Evolutionary conservation across 495 filamentous ascomycete genomes (phyloP).

Genomic region (Xylaria curta): DNA sequence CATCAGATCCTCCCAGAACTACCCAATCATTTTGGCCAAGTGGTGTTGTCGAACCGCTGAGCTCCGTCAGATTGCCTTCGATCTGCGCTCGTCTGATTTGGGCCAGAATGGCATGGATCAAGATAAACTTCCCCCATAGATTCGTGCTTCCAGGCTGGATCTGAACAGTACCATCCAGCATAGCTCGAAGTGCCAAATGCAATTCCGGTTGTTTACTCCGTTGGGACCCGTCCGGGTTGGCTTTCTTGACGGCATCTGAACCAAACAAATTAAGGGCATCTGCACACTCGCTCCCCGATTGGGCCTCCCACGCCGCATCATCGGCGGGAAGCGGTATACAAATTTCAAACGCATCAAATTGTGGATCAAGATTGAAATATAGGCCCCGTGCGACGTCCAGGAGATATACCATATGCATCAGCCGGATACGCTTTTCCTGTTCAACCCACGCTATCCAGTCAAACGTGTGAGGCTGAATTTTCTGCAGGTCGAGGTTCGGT

Average conservation of each 20-base stretch:
- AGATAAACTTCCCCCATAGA: conserved; percentile 69
- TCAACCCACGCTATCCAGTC: conserved; percentile 69
- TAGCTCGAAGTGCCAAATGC: conserved; percentile 56
- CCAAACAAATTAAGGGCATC: conserved; percentile 64
- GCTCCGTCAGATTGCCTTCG: conserved; percentile 40
- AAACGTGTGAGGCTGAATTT: conserved; percentile 49
- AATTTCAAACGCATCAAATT: conserved; percentile 63
- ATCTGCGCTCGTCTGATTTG: conserved; percentile 54
- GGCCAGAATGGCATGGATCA: conserved; percentile 68
- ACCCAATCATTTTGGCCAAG: conserved; percentile 58
- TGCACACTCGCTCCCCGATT: conserved; percentile 60
- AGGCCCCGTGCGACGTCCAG: conserved; percentile 64
- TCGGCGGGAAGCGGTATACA: conserved; percentile 67
- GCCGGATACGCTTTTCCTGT: conserved; percentile 68
- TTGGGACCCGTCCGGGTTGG: conserved; percentile 63
- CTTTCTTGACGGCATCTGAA: conserved; percentile 46
- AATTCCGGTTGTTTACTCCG: conserved; percentile 65
- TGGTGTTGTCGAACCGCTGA: conserved; percentile 50
- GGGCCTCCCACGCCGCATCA: conserved; percentile 71
- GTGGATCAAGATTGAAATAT: conserved; percentile 66
- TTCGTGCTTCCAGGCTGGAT: conserved; percentile 66
- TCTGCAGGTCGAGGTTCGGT: conserved; percentile 44
- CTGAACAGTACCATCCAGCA: conserved; percentile 58
- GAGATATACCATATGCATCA: conserved; percentile 66
- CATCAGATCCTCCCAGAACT: conserved; percentile 40